Evolutionary conservation across 2,329 filamentous ascomycete genomes (phyloP).

Genomic region (Sporothrix protearum): DNA sequence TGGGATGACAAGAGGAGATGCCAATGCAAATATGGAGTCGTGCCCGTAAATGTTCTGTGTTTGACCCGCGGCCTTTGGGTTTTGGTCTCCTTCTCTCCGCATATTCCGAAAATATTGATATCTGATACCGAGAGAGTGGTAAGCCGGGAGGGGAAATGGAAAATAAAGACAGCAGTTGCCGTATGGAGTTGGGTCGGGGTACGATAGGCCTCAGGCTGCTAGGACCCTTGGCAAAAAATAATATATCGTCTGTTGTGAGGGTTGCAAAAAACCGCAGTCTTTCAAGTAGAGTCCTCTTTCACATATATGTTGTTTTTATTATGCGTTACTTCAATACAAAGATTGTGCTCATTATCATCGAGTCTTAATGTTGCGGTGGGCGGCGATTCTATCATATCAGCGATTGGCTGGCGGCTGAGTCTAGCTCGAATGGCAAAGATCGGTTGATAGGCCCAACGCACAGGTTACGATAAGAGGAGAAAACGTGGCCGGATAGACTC

Average conservation of each 20-base stretch:
- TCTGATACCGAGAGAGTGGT: background rate
- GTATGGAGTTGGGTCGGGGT: background rate
- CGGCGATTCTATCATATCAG: too few species aligned
- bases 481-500: background rate
- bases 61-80: background rate
- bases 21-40: background rate
- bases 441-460: too few species aligned
- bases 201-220: background rate
- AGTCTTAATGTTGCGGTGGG: too few species aligned
- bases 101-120: background rate
- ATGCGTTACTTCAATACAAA: too few species aligned
- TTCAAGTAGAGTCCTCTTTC: too few species aligned
- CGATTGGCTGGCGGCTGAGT: too few species aligned
- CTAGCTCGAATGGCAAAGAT: too few species aligned
- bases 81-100: background rate
- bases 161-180: background rate
- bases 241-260: too few species aligned
- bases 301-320: too few species aligned
- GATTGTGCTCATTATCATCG: too few species aligned
- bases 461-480: background rate
- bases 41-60: background rate
- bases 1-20: background rate
- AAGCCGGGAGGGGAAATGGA: background rate
- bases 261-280: too few species aligned
- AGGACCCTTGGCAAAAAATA: too few species aligned